Evolutionary conservation across 805 yeast species (phyloP), one percentile per base, ranked within the genome.

Genomic region (Candida fluviatilis): DNA sequence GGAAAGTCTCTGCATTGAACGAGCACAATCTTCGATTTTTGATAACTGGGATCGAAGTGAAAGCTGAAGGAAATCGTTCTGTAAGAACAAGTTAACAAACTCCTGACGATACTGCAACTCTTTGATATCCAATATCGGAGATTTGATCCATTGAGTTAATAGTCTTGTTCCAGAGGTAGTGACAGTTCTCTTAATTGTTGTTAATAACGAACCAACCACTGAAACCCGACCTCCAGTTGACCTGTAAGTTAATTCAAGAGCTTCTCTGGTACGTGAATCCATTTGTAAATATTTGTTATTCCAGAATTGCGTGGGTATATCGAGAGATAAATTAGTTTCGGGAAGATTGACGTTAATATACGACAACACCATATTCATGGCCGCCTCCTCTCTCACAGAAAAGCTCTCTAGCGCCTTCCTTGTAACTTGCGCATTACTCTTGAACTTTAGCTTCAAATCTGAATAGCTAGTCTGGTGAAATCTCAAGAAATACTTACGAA

Each of bases 111-210:
- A 50, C 13, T 56, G 57, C 11, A 93, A 78, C 43, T 77, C 84
- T 0, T 54, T 49, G 0, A 75, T 50, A 49, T 82, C 75, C 7
- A 83, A 71, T 0, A 86, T 72, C 0, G 99, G 99, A 2, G 87
- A 78, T 18, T 85, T 71, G 4, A 91, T 61, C 96, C 97, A 88
- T 37, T 81, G 80, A 5, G 82, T 75, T 10, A 93, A 61, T n/a
- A 84, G 52, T 30, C 98, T 65, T 0, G 95, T 66, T 0, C 98
- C 98, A 0, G 93, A 80, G 1, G 82, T 71, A 0, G 98, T 88
- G 3, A 75, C 77, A 0, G 98, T 91, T 37, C 83, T 64, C 41
- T 78, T 75, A 3, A 93, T 73, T 0, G 84, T 73, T n/a, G 78
- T 75, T 4, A 86, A 64, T 16, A 91, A 58, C 0, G 95, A 80